Base-by-base conservation (phyloP, 2,329 filamentous ascomycete genomes). In the Colletotrichum sidae region DNA sequence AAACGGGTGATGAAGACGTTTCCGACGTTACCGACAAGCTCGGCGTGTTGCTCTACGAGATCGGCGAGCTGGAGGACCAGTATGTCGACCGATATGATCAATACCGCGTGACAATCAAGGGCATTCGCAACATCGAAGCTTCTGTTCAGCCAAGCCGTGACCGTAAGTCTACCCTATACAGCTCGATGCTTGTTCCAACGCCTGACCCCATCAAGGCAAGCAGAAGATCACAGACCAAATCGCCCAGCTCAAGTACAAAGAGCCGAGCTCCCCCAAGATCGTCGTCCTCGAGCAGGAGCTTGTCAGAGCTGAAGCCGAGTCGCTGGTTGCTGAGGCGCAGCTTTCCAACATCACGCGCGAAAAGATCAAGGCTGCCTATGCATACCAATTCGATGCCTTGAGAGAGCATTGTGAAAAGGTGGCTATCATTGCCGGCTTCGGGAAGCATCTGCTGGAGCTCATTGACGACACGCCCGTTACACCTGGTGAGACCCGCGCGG, bases 211-310 rank as follows among this genome's bases (percentile, higher is more conserved):
- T 5, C 25, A 25, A 46, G 93, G 93, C 80, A 99, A 99, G 85
- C 95, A 98, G 80, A 99, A 98, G 83, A 98, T 99, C 76, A 97
- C 93, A 73, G 96, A 99, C 78, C 93, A 98, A 78, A 99, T 99
- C 73, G 95, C 96, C 55, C 95, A 98, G 80, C 88, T 99, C 74
- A 99, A 99, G 82, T 99, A 98, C 89, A 99, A 99, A 85, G 96
- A 99, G 80, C 96, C 96, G 71, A 97, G 97, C 84, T 97, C 94
- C 41, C 94, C 95, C 69, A 96, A 94, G 83, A 97, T 99, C 72
- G 94, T 97, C 63, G 94, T 99, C 45, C 90, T 99, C 60, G 96
- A 99, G 82, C 96, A 99, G 81, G 96, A 99, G 81, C 92, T 99
- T 65, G 96, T 99, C 72, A 94, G 96, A 73, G 96, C 96, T 71